Base-by-base conservation (phyloP, 805 yeast species). In the Komagataella pseudopastoris region DNA sequence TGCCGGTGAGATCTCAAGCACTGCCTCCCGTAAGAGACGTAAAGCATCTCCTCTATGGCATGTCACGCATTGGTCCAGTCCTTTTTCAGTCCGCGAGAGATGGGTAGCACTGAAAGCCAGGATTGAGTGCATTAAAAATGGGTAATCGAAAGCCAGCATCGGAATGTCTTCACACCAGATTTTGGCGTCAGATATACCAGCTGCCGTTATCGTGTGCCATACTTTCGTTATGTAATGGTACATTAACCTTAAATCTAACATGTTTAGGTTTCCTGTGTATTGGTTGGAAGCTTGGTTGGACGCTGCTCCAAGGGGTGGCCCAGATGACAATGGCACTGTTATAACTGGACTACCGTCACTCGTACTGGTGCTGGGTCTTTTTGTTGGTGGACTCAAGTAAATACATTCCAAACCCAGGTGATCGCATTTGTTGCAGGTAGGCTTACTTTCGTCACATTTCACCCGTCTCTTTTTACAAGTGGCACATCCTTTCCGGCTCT, bases 21-120 rank as follows among this genome's bases (percentile, higher is more conserved):
- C 96, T 2, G 95, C 96, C 58, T 85, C 93, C 52, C 97, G 71
- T 51, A 91, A 68, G 46, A 88, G 68, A 51, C 89, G 70, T 49
- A 91, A 68, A 0, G 97, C 96, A 63, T 88, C 95, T 10, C 95
- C 87, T 45, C 97, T 69, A 66, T 91, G 97, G 50, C 81, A 74
- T 0, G 95, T 87, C 6, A 88, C 93, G 56, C 85, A 82, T 60
- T 83, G 85, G 59, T 85, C 93, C 55, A 85, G 71, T 0, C 90
- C 87, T 48, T 80, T 73, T 57, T 83, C 87, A 2, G 85, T 80
- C 54, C 95, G 70, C 4, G 93, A 81, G 50, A 90, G 68, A 68
- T 91, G 97, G 0, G 97, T 88, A 1, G 97, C 97, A 52, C 95
- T 82, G 60, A 91, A 87, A 23, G 96, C 96, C 51, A 91, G 70